These are phyloP conservation scores for Cucumis hystrix DNA, from an alignment of 306 rosid genomes.

Conservation along the genomic window DNA sequence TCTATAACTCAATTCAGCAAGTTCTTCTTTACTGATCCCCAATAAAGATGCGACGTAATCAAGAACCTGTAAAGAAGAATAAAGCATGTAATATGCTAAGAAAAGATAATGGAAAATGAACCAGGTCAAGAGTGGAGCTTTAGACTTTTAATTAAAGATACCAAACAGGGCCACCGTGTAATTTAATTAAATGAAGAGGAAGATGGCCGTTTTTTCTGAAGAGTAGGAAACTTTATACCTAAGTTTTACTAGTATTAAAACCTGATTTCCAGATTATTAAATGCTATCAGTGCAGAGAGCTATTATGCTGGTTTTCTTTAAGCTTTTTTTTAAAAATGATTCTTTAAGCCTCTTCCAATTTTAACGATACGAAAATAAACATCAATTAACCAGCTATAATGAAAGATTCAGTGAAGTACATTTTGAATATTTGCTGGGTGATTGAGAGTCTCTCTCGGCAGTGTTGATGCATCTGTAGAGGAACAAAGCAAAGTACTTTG, in stretches of 20 bases:
- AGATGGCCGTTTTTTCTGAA: background rate
- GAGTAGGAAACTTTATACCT: background rate
- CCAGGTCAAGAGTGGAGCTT: background rate
- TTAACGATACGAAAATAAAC: background rate
- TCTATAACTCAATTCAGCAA: constrained; percentile 27
- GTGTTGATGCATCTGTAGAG: constrained; percentile 9
- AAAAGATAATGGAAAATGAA: background rate
- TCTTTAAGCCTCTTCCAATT: background rate
- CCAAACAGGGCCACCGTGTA: background rate
- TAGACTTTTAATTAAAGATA: background rate
- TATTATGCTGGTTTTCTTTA: background rate
- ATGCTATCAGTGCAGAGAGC: background rate
- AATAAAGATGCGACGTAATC: constrained; percentile 37
- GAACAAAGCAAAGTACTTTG: constrained; percentile 3
- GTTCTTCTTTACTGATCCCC: constrained; percentile 31
- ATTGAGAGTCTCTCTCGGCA: constrained; percentile 59
- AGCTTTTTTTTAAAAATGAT: background rate
- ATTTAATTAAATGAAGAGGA: background rate
- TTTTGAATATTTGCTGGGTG: constrained; percentile 64
- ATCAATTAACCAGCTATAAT: background rate
- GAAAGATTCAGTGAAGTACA: constrained; percentile 15
- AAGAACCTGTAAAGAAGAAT: constrained; percentile 25
- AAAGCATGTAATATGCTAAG: background rate
- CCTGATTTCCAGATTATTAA: background rate
- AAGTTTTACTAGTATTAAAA: background rate